phyloP scores from a whole-genome alignment of 1,284 basidiomycete genomes.

The Inonotus obliquus region DNA sequence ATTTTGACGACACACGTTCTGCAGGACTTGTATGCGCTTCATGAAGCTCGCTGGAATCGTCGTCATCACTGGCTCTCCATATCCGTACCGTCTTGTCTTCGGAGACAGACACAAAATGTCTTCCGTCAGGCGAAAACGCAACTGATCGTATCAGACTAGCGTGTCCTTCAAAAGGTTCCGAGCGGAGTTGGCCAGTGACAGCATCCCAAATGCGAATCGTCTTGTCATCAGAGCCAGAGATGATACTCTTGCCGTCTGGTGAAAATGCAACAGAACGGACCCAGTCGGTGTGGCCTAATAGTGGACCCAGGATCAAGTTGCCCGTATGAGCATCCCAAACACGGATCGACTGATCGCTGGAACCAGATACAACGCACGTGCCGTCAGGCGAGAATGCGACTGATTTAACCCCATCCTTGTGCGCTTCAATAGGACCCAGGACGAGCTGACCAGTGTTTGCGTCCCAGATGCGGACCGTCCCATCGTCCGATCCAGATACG shows the following conservation, averaged over 20 bases:
- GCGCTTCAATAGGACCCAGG: not conserved
- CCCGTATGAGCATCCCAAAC: not conserved
- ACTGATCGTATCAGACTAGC: not conserved
- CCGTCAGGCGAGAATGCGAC: not conserved
- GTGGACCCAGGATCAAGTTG: not conserved
- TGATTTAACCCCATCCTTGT: not conserved
- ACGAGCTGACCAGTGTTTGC: not conserved
- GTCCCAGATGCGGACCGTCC: not conserved
- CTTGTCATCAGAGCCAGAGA: not conserved
- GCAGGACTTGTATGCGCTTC: no score
- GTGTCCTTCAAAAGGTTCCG: not conserved
- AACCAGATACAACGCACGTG: not conserved
- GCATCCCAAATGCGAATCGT: constrained; percentile 2
- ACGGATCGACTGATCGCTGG: no score
- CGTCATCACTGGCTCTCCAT: not conserved
- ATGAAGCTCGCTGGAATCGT: no score
- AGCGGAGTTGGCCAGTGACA: not conserved
- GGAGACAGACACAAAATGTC: not conserved
- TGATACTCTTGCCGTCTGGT: not conserved
- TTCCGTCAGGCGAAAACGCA: not conserved
- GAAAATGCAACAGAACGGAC: constrained; percentile 5
- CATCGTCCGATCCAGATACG: not conserved
- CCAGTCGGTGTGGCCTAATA: not conserved
- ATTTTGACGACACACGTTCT: no score
- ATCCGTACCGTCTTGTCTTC: not conserved